Percentiles rank a stretch among this genome's conserved stretches.
Conservation (phyloP, 139 green algal species). For the Coelastrella sp. region DNA sequence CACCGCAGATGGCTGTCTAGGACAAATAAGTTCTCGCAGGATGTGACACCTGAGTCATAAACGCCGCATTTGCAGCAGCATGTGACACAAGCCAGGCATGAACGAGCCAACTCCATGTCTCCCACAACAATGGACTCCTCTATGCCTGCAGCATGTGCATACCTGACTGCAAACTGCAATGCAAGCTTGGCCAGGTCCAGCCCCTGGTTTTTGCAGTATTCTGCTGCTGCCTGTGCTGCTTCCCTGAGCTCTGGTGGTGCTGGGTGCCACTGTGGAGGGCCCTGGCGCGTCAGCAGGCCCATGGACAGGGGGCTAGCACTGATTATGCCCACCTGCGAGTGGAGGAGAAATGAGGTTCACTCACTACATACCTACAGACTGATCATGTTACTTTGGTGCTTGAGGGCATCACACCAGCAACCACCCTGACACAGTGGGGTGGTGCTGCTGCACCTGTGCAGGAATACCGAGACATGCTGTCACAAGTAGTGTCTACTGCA, state of each 20-base stretch:
- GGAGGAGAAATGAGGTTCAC: neutral
- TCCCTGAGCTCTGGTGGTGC: constrained; percentile 78
- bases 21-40: no score
- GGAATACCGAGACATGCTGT: no score
- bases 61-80: no score
- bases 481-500: neutral
- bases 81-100: no score
- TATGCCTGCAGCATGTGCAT: neutral
- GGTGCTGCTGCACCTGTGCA: no score
- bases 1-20: no score
- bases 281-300: constrained; percentile 90
- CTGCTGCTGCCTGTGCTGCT: constrained; percentile 66
- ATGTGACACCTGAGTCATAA: no score
- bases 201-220: constrained; percentile 52
- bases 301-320: constrained; percentile 90
- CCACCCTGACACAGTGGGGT: neutral
- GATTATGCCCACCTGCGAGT: constrained; percentile 83
- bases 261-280: constrained; percentile 93
- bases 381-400: neutral
- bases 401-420: no score
- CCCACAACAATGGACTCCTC: neutral
- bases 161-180: constrained; percentile 74
- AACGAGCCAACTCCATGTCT: no score
- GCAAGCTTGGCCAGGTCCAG: constrained; percentile 76
- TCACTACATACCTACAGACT: neutral